These are phyloP conservation scores for Nannochloropsis gaditana DNA, from an alignment of 108 stramenopile genomes.

Conservation along the genomic window DNA sequence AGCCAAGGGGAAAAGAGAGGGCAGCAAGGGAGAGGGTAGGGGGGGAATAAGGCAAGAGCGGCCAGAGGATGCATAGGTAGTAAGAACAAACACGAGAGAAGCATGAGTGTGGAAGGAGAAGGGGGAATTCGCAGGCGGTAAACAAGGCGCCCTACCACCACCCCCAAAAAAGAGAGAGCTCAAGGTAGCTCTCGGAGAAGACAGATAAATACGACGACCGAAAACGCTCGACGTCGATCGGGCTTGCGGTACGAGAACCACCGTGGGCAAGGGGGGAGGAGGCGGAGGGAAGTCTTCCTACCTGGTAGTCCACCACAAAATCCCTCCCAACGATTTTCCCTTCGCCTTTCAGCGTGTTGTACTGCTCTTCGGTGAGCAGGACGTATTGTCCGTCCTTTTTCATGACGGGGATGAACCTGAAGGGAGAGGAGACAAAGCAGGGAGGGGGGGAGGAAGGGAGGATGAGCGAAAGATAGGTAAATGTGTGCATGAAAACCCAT, in stretches of 20 bases:
- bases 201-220: too few relatives aligned
- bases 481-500: background rate
- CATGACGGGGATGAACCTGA: background rate
- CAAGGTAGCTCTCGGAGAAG: too few relatives aligned
- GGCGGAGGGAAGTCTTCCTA: background rate
- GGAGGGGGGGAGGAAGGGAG: background rate
- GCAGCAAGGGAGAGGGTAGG: background rate
- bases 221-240: too few relatives aligned
- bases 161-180: too few relatives aligned
- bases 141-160: too few relatives aligned
- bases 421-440: background rate
- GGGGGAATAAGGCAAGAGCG: background rate
- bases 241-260: too few relatives aligned
- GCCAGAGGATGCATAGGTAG: too few relatives aligned
- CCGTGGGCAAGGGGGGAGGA: background rate
- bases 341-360: background rate
- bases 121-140: too few relatives aligned
- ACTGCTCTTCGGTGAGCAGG: background rate
- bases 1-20: background rate
- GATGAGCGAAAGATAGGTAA: background rate
- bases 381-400: background rate
- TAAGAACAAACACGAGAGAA: too few relatives aligned
- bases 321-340: background rate
- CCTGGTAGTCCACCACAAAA: background rate
- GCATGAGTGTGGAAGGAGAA: too few relatives aligned